Evolutionary conservation across 1,139 yeast genomes (phyloP).

Genomic region (Blastobotrys proliferans): DNA sequence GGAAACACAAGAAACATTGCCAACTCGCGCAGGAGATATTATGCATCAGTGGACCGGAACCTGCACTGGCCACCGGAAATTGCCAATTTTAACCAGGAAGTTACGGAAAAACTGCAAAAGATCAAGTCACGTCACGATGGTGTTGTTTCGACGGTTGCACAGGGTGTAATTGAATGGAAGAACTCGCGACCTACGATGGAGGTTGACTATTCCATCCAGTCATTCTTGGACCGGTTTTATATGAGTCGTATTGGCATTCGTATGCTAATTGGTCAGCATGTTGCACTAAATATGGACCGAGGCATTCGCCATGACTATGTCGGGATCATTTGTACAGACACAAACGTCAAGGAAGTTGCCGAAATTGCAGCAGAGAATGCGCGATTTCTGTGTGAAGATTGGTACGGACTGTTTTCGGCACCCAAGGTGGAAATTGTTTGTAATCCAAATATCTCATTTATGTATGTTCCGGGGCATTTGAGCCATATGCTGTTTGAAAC

Average conservation of each 20-base stretch:
- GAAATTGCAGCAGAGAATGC: constrained; percentile 86
- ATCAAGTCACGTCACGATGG: constrained; percentile 88
- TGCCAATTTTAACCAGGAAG: constrained; percentile 62
- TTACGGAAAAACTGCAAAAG: constrained; percentile 60
- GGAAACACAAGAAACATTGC: constrained; percentile 6
- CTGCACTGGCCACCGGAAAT: constrained; percentile 72
- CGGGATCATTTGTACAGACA: constrained; percentile 79
- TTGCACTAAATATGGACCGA: constrained; percentile 65
- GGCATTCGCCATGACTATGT: constrained; percentile 62
- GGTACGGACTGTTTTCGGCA: constrained; percentile 77
- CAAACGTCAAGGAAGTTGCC: constrained; percentile 74
- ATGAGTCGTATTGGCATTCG: constrained; percentile 86
- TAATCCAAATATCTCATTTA: constrained; percentile 63
- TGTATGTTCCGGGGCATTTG: constrained; percentile 89
- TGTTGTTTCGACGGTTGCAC: constrained; percentile 89
- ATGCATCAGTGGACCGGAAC: constrained; percentile 51
- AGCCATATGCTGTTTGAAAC: constrained; percentile 87
- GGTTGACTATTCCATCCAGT: constrained; percentile 58
- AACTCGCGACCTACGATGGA: constrained; percentile 24
- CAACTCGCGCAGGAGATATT: constrained; percentile 46
- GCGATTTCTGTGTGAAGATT: constrained; percentile 80
- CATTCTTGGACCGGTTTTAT: constrained; percentile 76
- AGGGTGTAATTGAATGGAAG: constrained; percentile 91
- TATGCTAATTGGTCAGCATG: constrained; percentile 86
- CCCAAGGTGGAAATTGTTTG: constrained; percentile 76